phyloP scores from a whole-genome alignment of 331 rosid species.

The Malus hybrid region DNA sequence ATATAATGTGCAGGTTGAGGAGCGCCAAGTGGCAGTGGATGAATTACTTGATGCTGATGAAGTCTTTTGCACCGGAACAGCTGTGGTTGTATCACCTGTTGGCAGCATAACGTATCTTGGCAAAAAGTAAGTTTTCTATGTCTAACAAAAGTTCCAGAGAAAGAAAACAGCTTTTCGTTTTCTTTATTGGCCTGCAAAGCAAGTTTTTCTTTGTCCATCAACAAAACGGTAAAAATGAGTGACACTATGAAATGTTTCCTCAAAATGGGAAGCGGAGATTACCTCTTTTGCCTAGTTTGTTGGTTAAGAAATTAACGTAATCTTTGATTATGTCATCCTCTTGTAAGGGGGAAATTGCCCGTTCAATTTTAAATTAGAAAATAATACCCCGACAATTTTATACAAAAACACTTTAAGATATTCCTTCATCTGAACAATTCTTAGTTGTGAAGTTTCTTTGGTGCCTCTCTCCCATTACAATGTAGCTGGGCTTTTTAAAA shows the following conservation, averaged over 20 bases:
- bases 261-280: background rate
- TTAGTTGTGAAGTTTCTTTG: too few species aligned
- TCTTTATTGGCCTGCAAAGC: background rate
- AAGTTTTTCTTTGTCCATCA: conserved; percentile 5
- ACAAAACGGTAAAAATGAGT: background rate
- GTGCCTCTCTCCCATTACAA: too few species aligned
- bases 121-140: conserved; percentile 36
- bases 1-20: conserved; percentile 70
- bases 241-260: background rate
- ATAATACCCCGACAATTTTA: too few species aligned
- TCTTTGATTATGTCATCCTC: background rate
- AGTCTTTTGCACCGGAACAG: conserved; percentile 95
- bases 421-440: too few species aligned
- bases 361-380: too few species aligned
- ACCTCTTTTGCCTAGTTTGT: background rate
- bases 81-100: conserved; percentile 96
- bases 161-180: background rate
- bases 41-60: conserved; percentile 92
- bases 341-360: background rate
- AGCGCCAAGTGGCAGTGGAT: conserved; percentile 75
- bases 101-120: conserved; percentile 84
- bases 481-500: too few species aligned
- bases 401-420: too few species aligned
- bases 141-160: background rate
- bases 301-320: background rate